Evolutionary conservation across 768 basidiomycete species (phyloP).

Genomic region (Boletellus ananas): DNA sequence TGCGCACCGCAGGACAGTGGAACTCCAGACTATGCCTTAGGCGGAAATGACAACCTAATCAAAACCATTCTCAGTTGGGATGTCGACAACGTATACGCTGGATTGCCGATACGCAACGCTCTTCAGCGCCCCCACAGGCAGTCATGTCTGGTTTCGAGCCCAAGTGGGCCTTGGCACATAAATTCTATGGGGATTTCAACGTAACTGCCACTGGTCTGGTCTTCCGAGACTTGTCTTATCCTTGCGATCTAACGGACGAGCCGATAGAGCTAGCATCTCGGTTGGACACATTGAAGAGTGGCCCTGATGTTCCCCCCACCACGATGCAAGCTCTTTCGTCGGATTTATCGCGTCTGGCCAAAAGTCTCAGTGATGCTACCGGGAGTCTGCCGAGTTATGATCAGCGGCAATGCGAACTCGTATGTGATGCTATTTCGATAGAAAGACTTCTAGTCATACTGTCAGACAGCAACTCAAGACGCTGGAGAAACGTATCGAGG

Average conservation of each 20-base stretch:
- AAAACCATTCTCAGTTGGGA: too few relatives aligned
- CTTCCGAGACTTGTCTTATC: neutral
- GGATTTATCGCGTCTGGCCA: constrained; percentile 57
- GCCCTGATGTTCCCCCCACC: constrained; percentile 29
- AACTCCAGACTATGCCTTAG: too few relatives aligned
- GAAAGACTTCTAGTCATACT: constrained; percentile 9
- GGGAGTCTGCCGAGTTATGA: constrained; percentile 68
- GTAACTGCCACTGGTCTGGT: constrained; percentile 24
- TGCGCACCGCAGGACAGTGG: too few relatives aligned
- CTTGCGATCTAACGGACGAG: constrained; percentile 13
- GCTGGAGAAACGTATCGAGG: constrained; percentile 54
- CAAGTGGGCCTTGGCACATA: constrained; percentile 30
- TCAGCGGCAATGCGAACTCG: constrained; percentile 67
- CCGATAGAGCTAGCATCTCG: constrained; percentile 47
- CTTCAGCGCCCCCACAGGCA: neutral
- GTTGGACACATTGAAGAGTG: constrained; percentile 38
- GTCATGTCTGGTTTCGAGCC: constrained; percentile 20
- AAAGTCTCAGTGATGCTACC: constrained; percentile 59
- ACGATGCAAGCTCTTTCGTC: constrained; percentile 42
- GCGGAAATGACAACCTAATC: too few relatives aligned
- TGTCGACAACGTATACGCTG: too few relatives aligned
- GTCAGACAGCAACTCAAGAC: constrained; percentile 57
- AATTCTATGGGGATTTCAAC: constrained; percentile 26
- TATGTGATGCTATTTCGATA: constrained; percentile 33
- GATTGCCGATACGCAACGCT: too few relatives aligned